Evolutionary conservation across 208 protist species (phyloP), one percentile per base, ranked within the genome.

Genomic region (Phytomonas francai): DNA sequence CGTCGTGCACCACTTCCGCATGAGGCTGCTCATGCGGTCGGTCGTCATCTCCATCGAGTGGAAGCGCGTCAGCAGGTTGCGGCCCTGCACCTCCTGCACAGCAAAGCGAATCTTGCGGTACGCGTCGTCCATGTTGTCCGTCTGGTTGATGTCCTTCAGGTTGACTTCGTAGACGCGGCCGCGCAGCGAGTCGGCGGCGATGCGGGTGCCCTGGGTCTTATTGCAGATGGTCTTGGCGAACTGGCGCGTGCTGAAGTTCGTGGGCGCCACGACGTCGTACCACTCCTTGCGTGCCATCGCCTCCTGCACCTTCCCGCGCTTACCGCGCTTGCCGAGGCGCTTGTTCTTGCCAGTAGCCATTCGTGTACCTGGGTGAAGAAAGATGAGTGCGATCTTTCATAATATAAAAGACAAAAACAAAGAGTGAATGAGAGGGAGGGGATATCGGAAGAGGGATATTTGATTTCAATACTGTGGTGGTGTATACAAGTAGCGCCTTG

Each of bases 221-320:
- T 98, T 99, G 70, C 98, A 97, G 73, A 97, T 91, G 61, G 98
- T 99, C 90, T 99, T 98, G 71, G 96, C 88, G 70, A 99, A 89
- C 68, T 95, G 78, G 69, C 97, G 93, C n/a, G 87, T 86, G 65
- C 79, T 81, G 93, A 99, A 99, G 70, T 93, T 90, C 49, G 83
- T 72, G 56, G 99, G 99, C 12, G 98, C 98, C 73, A 98, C 97
- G 58, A 99, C 88, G 70, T 99, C 91, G 81, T 99, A 99, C 99
- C 99, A 99, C 76, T 99, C 98, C 92, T 99, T 99, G 78, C 93
- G 91, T 71, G 94, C 77, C 94, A 99, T 99, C 71, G 98, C 88
- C 73, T 99, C 98, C 76, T 94, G 78, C 39, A 81, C 81, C 83
- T 97, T 97, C 9, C 88, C 80, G 81, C 90, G 93, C 76, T 92